Conservation (phyloP, 352 stramenopile genomes). For the Thraustochytrium sp. region DNA sequence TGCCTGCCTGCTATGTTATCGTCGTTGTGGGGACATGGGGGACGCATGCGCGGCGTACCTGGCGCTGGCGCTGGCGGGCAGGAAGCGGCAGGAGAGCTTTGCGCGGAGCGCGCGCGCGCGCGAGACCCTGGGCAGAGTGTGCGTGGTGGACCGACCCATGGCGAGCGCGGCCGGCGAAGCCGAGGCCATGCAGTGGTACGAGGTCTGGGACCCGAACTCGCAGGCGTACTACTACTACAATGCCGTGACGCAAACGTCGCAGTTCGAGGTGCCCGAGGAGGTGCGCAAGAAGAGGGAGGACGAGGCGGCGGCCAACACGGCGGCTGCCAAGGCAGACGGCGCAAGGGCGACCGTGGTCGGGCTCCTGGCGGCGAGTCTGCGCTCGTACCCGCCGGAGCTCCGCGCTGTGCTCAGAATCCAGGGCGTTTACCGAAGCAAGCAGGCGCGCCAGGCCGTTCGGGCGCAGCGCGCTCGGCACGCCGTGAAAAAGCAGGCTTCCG, state of each 20-base stretch:
- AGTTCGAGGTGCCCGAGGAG: neutral
- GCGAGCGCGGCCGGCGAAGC: neutral
- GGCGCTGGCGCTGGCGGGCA: neutral
- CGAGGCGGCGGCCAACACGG: neutral
- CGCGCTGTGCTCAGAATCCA: neutral
- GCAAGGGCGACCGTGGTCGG: neutral
- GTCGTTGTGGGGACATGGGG: no score
- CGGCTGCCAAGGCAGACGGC: neutral
- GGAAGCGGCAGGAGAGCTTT: neutral
- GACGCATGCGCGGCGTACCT: neutral
- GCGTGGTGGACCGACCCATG: neutral
- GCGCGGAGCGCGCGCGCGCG: neutral
- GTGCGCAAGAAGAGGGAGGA: neutral
- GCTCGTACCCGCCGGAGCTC: neutral
- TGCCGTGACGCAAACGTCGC: neutral
- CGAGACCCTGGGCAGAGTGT: neutral
- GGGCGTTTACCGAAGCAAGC: neutral
- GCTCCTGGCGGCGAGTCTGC: neutral
- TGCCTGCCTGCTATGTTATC: no score
- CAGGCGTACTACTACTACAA: constrained; percentile 15
- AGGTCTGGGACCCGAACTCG: constrained; percentile 13
- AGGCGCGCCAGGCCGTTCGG: neutral
- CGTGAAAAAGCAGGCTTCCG: neutral
- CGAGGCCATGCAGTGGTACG: neutral
- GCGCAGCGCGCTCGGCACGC: neutral